Base-by-base conservation (phyloP, 345 rosid genomes). In the Cochlearia excelsa region DNA sequence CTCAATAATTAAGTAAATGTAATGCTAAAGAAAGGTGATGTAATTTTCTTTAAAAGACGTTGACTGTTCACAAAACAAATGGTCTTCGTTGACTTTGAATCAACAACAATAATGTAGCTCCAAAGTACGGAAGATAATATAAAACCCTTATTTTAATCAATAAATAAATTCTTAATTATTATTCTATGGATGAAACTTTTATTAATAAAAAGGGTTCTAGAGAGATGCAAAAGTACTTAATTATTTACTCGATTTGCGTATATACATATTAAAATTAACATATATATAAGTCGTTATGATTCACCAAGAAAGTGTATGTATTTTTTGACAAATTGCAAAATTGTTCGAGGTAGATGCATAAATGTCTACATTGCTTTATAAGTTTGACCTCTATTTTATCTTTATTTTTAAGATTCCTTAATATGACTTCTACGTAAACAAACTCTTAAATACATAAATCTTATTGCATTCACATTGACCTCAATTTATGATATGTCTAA, bases 41-140 rank as follows among this genome's bases (percentile, higher is more conserved):
- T 33, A 33, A 33, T 46, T 61, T 46, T 7, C 45, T 60, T 40
- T 47, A 37, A 46, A 52, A 11, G 26, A 46, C 52, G 67, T 40
- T 61, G 57, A 61, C 61, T 47, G 49, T 61, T 51, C 10, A 51
- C 46, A 59, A 52, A 52, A 34, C 31, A 54, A 54, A 10, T 52
- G 61, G 72, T 59, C 54, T 38, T 68, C 35, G 51, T 54, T 69
- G 73, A 69, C 67, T 47, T 61, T 69, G 40, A 54, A 61, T 42
- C 34, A 30, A 50, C 37, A 29, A 59, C 59, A 63, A 48, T 70
- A 57, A 63, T 63, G 63, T 27, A 63, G 43, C 63, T 63, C 74
- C 57, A 69, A 69, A 46, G 45, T 4, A 37, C 34, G 37, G 44
- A n/a, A 6, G 23, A 16, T 16, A n/a, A 39, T 51, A 52, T 33